These are phyloP conservation scores for Stephania japonica DNA, from an alignment of 164 flowering plant genomes.

Conservation along the genomic window DNA sequence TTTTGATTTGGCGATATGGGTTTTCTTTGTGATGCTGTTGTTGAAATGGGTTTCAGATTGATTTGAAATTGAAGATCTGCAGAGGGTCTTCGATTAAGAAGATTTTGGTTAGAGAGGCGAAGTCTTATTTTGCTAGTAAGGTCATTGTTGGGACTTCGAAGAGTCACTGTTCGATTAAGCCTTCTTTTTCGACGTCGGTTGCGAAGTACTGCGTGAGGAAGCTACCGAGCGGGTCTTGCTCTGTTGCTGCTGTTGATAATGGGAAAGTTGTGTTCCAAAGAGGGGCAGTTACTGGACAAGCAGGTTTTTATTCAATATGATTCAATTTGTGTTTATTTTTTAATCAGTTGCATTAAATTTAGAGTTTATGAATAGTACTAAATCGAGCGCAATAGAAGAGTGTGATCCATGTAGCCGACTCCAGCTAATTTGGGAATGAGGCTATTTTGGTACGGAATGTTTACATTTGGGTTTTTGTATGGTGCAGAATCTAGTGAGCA, in stretches of 20 bases:
- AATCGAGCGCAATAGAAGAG: no score
- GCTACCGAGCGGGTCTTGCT: conserved; percentile 49
- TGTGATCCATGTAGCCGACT: no score
- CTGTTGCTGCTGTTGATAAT: conserved; percentile 68
- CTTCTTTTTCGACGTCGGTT: conserved; percentile 42
- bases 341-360: not conserved
- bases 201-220: conserved; percentile 85
- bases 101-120: conserved; percentile 63
- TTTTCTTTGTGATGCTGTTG: not conserved
- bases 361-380: no score
- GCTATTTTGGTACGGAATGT: not conserved
- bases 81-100: conserved; percentile 66
- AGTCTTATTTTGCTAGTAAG: conserved; percentile 42
- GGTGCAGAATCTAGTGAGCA: conserved; percentile 26
- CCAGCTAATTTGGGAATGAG: no score
- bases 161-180: conserved; percentile 35
- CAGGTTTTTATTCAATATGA: conserved; percentile 29
- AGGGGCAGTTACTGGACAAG: conserved; percentile 19
- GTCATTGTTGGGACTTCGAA: conserved; percentile 62
- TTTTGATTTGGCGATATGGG: not conserved
- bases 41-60: conserved; percentile 44
- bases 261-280: conserved; percentile 74
- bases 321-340: not conserved
- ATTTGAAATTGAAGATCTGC: conserved; percentile 85
- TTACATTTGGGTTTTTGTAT: not conserved